Conservation (phyloP, 768 basidiomycete species). For the Kwoniella shandongensis region DNA sequence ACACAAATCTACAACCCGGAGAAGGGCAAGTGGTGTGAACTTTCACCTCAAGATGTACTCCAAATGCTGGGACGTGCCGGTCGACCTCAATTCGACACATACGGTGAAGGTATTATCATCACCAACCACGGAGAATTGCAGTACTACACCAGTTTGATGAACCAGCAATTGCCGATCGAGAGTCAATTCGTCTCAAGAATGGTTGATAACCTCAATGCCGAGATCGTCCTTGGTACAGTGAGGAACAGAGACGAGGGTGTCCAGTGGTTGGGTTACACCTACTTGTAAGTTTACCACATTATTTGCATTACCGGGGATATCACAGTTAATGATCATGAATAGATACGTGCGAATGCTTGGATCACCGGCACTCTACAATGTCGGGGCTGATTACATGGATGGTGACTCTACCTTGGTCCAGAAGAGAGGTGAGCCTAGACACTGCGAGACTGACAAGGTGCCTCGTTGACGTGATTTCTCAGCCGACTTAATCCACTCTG, state of each 20-base stretch:
- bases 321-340: background rate
- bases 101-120: constrained; percentile 96
- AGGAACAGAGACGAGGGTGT: constrained; percentile 95
- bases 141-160: constrained; percentile 91
- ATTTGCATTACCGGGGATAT: background rate
- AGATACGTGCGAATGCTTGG: constrained; percentile 95
- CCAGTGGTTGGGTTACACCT: constrained; percentile 94
- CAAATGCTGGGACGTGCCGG: constrained; percentile 99
- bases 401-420: constrained; percentile 80
- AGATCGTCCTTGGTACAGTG: constrained; percentile 91
- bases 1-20: constrained; percentile 99
- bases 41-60: constrained; percentile 91
- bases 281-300: constrained; percentile 63
- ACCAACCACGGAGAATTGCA: constrained; percentile 96
- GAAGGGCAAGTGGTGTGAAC: constrained; percentile 95
- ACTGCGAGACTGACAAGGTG: background rate
- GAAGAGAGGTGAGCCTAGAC: constrained; percentile 65
- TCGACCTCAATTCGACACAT: constrained; percentile 94
- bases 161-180: constrained; percentile 97
- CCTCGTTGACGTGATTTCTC: constrained; percentile 12
- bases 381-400: constrained; percentile 85
- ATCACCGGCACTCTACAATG: constrained; percentile 79
- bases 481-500: constrained; percentile 84
- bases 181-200: constrained; percentile 87
- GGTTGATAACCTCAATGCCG: constrained; percentile 94